phyloP scores from a whole-genome alignment of 164 flowering plant species.

The Magnolia sinica region DNA sequence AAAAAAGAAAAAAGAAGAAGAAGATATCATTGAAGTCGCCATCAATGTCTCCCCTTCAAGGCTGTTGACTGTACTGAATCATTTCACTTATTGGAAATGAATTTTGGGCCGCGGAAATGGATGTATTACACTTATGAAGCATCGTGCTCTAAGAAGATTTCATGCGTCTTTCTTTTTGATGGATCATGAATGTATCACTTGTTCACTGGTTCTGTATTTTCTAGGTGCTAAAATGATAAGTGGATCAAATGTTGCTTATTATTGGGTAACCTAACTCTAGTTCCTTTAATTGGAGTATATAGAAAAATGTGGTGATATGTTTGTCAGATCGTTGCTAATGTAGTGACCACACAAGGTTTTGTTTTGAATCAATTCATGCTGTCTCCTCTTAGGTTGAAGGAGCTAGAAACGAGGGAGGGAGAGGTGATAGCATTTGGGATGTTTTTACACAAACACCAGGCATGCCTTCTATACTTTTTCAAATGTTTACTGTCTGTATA shows the following conservation, averaged over 20 bases:
- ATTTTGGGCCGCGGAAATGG: background rate
- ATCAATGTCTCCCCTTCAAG: too few relatives aligned
- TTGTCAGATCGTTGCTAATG: background rate
- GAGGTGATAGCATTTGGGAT: constrained; percentile 89
- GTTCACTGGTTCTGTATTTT: too few relatives aligned
- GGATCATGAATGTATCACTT: too few relatives aligned
- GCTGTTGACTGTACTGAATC: too few relatives aligned
- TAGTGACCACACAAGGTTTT: background rate
- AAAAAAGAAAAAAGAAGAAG: too few relatives aligned
- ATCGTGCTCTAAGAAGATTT: background rate
- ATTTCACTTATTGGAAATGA: background rate
- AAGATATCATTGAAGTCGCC: too few relatives aligned
- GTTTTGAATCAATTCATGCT: background rate
- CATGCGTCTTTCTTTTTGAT: background rate
- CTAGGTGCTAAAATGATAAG: too few relatives aligned
- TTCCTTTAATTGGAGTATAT: background rate
- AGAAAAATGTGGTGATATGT: background rate
- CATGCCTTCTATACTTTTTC: constrained; percentile 7
- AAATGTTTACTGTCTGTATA: background rate
- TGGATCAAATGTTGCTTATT: too few relatives aligned
- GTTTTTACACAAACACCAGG: constrained; percentile 58
- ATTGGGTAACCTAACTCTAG: too few relatives aligned
- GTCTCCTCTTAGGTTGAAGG: constrained; percentile 69
- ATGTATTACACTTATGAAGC: background rate
- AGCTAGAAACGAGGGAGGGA: constrained; percentile 61